A percentile compares a stretch with the other conserved stretches of the same genome.
Evolutionary conservation across 768 basidiomycete species (phyloP).

Genomic region (Pulveroboletus frians): DNA sequence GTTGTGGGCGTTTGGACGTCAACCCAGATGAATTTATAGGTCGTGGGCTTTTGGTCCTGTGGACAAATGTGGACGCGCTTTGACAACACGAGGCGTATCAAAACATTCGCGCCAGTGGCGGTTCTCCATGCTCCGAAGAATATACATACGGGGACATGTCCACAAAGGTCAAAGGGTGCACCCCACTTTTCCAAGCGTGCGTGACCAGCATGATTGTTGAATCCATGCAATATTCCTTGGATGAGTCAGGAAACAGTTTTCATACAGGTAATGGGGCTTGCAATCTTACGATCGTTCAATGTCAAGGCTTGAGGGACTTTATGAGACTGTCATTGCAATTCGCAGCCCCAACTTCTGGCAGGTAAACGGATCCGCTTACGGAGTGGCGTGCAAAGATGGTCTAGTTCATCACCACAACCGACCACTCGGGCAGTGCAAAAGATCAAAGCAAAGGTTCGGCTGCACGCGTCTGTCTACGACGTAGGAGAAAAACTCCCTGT

Average conservation of each 20-base stretch:
- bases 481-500: constrained; percentile 5
- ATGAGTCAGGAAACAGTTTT: not conserved
- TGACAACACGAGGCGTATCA: constrained; percentile 26
- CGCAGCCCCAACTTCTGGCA: not conserved
- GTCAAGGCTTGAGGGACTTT: not conserved
- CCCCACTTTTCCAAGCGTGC: not conserved
- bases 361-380: not conserved
- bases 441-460: not conserved
- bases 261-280: not conserved
- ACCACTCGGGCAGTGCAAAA: not conserved
- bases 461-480: not conserved
- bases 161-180: not conserved
- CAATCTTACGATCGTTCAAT: not conserved
- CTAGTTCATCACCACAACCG: not conserved
- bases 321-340: not conserved
- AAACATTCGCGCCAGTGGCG: constrained; percentile 13
- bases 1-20: not conserved
- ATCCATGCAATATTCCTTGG: not conserved
- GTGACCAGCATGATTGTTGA: not conserved
- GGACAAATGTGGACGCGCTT: constrained; percentile 25
- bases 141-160: not conserved
- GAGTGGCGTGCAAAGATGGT: not conserved
- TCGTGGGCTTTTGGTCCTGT: constrained; percentile 14
- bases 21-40: constrained; percentile 16
- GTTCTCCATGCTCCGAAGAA: constrained; percentile 6